These are phyloP conservation scores for Ogataea nitratoaversa DNA, from an alignment of 805 yeast genomes.

Conservation along the genomic window DNA sequence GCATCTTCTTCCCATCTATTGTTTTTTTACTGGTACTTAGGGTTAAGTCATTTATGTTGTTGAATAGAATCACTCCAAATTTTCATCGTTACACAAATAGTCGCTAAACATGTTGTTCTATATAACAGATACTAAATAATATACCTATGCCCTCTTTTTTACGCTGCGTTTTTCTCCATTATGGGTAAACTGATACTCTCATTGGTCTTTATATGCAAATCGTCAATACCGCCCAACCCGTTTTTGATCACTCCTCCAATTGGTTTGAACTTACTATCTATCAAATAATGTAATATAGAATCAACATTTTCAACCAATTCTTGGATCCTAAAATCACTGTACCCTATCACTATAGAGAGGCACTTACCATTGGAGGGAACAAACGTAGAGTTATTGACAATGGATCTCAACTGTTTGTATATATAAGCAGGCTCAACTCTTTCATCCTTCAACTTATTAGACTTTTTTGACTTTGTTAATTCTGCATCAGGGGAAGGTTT, in stretches of 20 bases:
- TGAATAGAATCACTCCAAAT: too few species aligned
- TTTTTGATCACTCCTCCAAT: slow-evolving; percentile 54
- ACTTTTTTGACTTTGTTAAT: slow-evolving; percentile 28
- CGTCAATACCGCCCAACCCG: slow-evolving; percentile 40
- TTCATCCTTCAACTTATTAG: slow-evolving; percentile 47
- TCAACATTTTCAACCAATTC: slow-evolving; percentile 50
- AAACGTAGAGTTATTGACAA: slow-evolving; percentile 58
- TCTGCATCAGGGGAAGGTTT: slow-evolving; percentile 32
- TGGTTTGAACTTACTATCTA: slow-evolving; percentile 41
- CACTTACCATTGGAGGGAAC: slow-evolving; percentile 60
- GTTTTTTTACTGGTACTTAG: too few species aligned
- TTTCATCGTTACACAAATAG: too few species aligned
- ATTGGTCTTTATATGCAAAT: slow-evolving; percentile 58
- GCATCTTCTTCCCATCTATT: too few species aligned
- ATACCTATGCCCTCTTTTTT: not conserved
- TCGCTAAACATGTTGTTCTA: too few species aligned
- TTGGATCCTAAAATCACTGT: slow-evolving; percentile 38
- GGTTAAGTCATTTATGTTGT: too few species aligned
- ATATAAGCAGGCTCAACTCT: slow-evolving; percentile 65
- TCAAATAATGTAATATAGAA: slow-evolving; percentile 46
- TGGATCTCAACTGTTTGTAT: slow-evolving; percentile 57
- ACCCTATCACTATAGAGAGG: slow-evolving; percentile 57
- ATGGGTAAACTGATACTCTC: slow-evolving; percentile 67
- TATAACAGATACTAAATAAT: too few species aligned
- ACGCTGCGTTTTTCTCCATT: slow-evolving; percentile 2